These are phyloP conservation scores for Yarrowia sp. DNA, from an alignment of 805 yeast genomes.

Conservation along the genomic window DNA sequence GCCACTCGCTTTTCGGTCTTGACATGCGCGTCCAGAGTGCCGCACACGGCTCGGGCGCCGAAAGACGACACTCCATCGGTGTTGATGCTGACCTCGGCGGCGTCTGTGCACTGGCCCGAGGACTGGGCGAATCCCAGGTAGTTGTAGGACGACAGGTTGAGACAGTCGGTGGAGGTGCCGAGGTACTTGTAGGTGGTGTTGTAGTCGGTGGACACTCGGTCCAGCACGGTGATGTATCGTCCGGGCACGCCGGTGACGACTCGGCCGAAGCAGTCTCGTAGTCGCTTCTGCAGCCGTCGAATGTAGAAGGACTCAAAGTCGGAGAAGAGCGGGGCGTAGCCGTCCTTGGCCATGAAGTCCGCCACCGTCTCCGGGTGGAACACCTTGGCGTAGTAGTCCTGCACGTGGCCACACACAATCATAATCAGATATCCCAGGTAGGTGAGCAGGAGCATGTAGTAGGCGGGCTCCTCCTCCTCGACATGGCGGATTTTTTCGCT, in stretches of 20 bases:
- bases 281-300: slow-evolving; percentile 86
- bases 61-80: slow-evolving; percentile 78
- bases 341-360: slow-evolving; percentile 77
- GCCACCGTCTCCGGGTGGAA: slow-evolving; percentile 68
- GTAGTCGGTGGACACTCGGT: slow-evolving; percentile 72
- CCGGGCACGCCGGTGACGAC: slow-evolving; percentile 99
- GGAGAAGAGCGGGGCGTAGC: slow-evolving; percentile 94
- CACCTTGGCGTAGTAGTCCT: slow-evolving; percentile 83
- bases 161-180: slow-evolving; percentile 76
- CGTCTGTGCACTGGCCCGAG: slow-evolving; percentile 86
- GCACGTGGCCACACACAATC: slow-evolving; percentile 86
- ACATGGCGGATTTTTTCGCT: slow-evolving; percentile 60
- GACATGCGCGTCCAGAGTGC: slow-evolving; percentile 75
- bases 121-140: slow-evolving; percentile 97
- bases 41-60: slow-evolving; percentile 76
- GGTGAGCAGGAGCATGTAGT: slow-evolving; percentile 76
- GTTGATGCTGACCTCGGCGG: slow-evolving; percentile 67
- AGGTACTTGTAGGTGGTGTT: slow-evolving; percentile 72
- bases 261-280: slow-evolving; percentile 93
- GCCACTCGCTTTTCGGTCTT: slow-evolving; percentile 82
- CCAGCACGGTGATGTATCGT: slow-evolving; percentile 80
- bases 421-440: slow-evolving; percentile 84
- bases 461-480: slow-evolving; percentile 87
- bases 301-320: slow-evolving; percentile 93
- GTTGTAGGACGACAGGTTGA: slow-evolving; percentile 89